Conservation (phyloP, 2,329 filamentous ascomycete species). For the Penicillium crustosum region DNA sequence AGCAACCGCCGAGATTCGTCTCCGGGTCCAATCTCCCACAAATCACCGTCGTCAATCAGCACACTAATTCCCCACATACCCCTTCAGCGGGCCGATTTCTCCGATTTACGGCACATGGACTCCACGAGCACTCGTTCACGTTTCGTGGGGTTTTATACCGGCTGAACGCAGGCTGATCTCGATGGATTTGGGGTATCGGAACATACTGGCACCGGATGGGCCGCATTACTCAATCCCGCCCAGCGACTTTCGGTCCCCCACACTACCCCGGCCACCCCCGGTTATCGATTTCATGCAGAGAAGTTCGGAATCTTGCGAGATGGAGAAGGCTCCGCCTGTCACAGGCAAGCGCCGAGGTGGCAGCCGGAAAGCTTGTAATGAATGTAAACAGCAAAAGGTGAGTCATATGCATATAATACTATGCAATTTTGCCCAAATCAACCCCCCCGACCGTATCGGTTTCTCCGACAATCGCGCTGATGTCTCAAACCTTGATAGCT, state of each 20-base stretch:
- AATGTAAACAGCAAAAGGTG: conserved; percentile 69
- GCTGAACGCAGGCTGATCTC: conserved; percentile 29
- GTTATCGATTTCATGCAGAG: conserved; percentile 33
- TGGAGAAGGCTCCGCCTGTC: conserved; percentile 44
- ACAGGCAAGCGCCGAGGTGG: conserved; percentile 50
- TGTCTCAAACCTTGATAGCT: conserved; percentile 46
- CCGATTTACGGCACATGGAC: conserved; percentile 42
- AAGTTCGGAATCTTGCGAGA: conserved; percentile 37
- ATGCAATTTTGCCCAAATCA: conserved; percentile 7
- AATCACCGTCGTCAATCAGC: not conserved
- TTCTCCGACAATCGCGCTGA: conserved; percentile 15
- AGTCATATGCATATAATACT: conserved; percentile 18
- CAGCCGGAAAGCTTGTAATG: conserved; percentile 60
- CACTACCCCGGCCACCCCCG: conserved; percentile 33
- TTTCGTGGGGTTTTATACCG: conserved; percentile 33
- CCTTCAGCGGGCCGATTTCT: conserved; percentile 28
- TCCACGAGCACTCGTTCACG: conserved; percentile 24
- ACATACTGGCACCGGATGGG: conserved; percentile 37
- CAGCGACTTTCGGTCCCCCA: conserved; percentile 40
- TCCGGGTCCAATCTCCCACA: conserved; percentile 5
- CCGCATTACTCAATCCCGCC: conserved; percentile 31
- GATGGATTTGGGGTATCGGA: conserved; percentile 40
- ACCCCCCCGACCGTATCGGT: not conserved
- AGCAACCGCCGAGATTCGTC: conserved; percentile 33
- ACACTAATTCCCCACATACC: not conserved